phyloP scores from a whole-genome alignment of 805 yeast genomes.

The Candida yuanshanica region DNA sequence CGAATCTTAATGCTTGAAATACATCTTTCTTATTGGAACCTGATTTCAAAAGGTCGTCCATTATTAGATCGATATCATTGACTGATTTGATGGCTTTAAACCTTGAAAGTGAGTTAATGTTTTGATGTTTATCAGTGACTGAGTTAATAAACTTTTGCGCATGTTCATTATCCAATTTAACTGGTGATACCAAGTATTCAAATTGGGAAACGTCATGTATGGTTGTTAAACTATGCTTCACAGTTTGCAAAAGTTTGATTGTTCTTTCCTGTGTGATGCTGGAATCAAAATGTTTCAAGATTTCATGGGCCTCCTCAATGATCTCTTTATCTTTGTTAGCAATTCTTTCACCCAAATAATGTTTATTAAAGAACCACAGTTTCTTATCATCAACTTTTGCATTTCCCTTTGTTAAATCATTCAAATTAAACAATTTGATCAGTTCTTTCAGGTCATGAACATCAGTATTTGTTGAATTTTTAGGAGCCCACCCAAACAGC shows the following conservation, averaged over 20 bases:
- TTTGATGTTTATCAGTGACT: slow-evolving; percentile 8
- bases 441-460: slow-evolving; percentile 47
- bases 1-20: slow-evolving; percentile 58
- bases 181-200: slow-evolving; percentile 40
- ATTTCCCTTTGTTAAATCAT: slow-evolving; percentile 84
- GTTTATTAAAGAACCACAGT: slow-evolving; percentile 70
- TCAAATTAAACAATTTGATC: slow-evolving; percentile 50
- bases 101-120: slow-evolving; percentile 14
- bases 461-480: slow-evolving; percentile 50
- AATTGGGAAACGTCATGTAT: slow-evolving; percentile 49
- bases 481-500: slow-evolving; percentile 87
- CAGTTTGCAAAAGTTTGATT: slow-evolving; percentile 32
- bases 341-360: slow-evolving; percentile 47
- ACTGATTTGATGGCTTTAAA: slow-evolving; percentile 7
- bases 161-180: slow-evolving; percentile 18
- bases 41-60: slow-evolving; percentile 9
- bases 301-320: slow-evolving; percentile 26
- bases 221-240: slow-evolving; percentile 46
- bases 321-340: slow-evolving; percentile 31
- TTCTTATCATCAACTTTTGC: slow-evolving; percentile 84
- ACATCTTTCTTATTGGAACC: slow-evolving; percentile 33
- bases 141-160: slow-evolving; percentile 28
- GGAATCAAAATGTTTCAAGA: slow-evolving; percentile 15
- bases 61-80: slow-evolving; percentile 4
- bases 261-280: slow-evolving; percentile 29